Evolutionary conservation across 768 basidiomycete species (phyloP), one percentile per base, ranked within the genome.

Genomic region (Chalciporus sphaerocephalus): DNA sequence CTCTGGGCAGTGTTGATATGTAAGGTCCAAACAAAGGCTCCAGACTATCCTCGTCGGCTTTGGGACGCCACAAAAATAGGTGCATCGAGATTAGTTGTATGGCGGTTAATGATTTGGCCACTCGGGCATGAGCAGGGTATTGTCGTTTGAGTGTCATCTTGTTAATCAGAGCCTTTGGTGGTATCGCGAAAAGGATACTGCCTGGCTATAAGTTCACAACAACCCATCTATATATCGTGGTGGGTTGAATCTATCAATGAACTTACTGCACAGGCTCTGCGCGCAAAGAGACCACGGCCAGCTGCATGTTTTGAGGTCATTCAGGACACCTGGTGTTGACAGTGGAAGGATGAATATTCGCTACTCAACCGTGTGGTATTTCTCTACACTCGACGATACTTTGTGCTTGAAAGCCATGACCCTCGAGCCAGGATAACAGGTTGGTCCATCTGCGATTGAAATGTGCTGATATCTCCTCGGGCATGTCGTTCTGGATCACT

Each of bases 1-100:
- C 66, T 44, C 61, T 61, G 2, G 95, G 95, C 21, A 97, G 68
- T 1, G 81, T 74, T 0, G 84, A 81, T 37, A 96, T 81, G 60
- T 92, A 96, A 2, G 89, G 84, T 21, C 84, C 79, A 62, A 83
- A 85, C 12, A 61, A 62, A 53, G 75, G 69, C 55, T 88, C 85
- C 20, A 49, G 51, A 17, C 79, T 81, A 15, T 69, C 67, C 2
- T 57, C 62, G 6, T 60, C 57, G n/a, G 46, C 55, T 25, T 48
- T 43, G 2, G 84, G 85, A 34, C 75, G 76, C 65, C 87, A 74
- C 2, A 93, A 68, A 32, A 80, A 73, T 9, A 96, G 72, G 70
- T 96, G 91, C 48, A 97, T 67, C 6, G 90, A 80, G 24, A 96
- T 76, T 13, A 89, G 63, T 57, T 96, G 93, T 4, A 74, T 75